Conservation (phyloP, 2,329 filamentous ascomycete genomes). For the Biscogniauxia sp. region DNA sequence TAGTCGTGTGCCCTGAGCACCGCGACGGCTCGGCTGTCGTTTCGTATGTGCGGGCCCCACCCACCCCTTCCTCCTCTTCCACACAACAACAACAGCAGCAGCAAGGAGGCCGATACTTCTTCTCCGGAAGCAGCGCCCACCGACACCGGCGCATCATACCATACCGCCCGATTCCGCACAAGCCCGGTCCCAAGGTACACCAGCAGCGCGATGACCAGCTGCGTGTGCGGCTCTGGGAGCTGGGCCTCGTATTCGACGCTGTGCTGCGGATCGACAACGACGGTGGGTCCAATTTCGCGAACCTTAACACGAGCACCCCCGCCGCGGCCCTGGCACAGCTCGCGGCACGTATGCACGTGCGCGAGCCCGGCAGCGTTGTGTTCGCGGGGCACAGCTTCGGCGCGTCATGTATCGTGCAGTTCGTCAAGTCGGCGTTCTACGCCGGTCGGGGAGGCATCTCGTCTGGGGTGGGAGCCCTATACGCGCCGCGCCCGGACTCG, state of each 20-base stretch:
- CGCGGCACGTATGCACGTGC: constrained; percentile 60
- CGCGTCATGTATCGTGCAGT: constrained; percentile 69
- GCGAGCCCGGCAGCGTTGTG: constrained; percentile 68
- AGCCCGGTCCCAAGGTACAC: constrained; percentile 63
- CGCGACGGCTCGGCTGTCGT: constrained; percentile 77
- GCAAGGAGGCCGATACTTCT: neutral
- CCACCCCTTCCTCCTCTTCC: neutral
- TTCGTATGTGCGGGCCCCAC: constrained; percentile 66
- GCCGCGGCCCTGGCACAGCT: constrained; percentile 62
- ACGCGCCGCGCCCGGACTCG: constrained; percentile 54
- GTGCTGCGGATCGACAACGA: constrained; percentile 64
- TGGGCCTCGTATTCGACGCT: constrained; percentile 68
- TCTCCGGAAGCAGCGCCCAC: constrained; percentile 7
- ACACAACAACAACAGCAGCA: neutral
- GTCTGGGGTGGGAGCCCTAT: constrained; percentile 44
- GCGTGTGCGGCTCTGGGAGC: constrained; percentile 74
- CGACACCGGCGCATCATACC: constrained; percentile 39
- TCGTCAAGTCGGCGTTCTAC: constrained; percentile 78
- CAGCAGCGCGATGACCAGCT: constrained; percentile 68
- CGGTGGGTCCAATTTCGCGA: constrained; percentile 37
- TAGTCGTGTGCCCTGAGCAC: constrained; percentile 80
- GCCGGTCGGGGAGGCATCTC: constrained; percentile 42
- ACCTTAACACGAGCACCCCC: constrained; percentile 50
- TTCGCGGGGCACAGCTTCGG: constrained; percentile 84
- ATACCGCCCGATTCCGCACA: constrained; percentile 59